Percentiles rank a stretch among this genome's conserved stretches.
phyloP scores from a whole-genome alignment of 768 basidiomycete genomes.

The Lactifluus hygrophoroides region DNA sequence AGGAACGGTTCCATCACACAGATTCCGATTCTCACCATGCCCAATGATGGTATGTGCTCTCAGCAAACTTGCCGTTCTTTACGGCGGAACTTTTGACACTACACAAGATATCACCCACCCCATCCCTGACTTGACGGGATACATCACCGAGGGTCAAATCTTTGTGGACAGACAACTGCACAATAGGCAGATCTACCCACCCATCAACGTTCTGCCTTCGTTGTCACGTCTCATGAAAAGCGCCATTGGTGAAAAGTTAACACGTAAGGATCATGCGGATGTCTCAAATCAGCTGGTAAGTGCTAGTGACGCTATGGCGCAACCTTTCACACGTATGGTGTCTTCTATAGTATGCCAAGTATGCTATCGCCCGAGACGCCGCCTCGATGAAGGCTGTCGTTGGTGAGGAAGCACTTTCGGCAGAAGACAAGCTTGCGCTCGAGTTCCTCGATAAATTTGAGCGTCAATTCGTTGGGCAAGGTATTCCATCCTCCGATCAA shows the following conservation, averaged over 20 bases:
- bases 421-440: slow-evolving; percentile 92
- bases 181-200: slow-evolving; percentile 97
- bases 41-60: slow-evolving; percentile 78
- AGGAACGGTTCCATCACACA: slow-evolving; percentile 99
- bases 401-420: slow-evolving; percentile 92
- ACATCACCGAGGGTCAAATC: slow-evolving; percentile 99
- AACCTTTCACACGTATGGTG: slow-evolving; percentile 17
- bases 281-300: slow-evolving; percentile 96
- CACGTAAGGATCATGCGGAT: slow-evolving; percentile 97
- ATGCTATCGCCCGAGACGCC: slow-evolving; percentile 95
- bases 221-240: slow-evolving; percentile 99
- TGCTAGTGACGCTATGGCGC: slow-evolving; percentile 14
- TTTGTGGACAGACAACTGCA: slow-evolving; percentile 95
- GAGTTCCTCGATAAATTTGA: slow-evolving; percentile 99
- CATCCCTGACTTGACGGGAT: slow-evolving; percentile 98
- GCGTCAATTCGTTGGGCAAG: slow-evolving; percentile 94
- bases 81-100: slow-evolving; percentile 3
- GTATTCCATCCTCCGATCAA: slow-evolving; percentile 30
- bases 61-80: slow-evolving; percentile 7
- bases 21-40: slow-evolving; percentile 99
- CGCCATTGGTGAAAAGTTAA: slow-evolving; percentile 95
- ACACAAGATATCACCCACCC: slow-evolving; percentile 97
- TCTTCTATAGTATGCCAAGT: slow-evolving; percentile 79
- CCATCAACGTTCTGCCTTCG: slow-evolving; percentile 98
- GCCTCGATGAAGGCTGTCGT: slow-evolving; percentile 99